Conservation (phyloP, 441 rosid species). For the Gossypium aridum region DNA sequence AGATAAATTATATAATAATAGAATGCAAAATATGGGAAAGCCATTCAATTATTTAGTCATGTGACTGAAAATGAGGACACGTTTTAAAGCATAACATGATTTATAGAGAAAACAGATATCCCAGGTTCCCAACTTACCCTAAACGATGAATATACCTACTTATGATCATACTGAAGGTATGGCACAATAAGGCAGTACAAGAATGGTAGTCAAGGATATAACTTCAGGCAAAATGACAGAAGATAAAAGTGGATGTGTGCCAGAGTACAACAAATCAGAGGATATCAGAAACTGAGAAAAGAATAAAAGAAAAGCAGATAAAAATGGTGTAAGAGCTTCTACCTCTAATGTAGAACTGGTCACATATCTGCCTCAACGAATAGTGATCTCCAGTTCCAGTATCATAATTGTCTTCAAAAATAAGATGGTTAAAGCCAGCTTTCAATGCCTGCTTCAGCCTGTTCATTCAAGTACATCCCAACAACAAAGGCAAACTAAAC, state of each 20-base stretch:
- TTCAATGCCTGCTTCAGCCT: slow-evolving; percentile 82
- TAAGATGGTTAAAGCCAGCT: slow-evolving; percentile 80
- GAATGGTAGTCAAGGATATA: neutral
- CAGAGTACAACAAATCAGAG: neutral
- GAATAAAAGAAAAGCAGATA: neutral
- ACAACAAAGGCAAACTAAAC: neutral
- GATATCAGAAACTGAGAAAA: slow-evolving; percentile 2
- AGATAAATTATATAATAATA: neutral
- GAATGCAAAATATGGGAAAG: neutral
- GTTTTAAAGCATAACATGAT: neutral
- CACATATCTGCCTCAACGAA: slow-evolving; percentile 94
- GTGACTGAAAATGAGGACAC: neutral
- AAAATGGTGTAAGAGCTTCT: neutral
- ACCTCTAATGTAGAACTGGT: slow-evolving; percentile 88
- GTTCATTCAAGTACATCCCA: slow-evolving; percentile 20
- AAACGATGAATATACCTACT: neutral
- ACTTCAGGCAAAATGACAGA: neutral
- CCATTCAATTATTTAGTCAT: neutral
- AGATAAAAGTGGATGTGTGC: neutral
- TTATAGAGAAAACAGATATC: neutral
- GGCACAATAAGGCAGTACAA: neutral
- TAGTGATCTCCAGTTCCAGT: slow-evolving; percentile 98
- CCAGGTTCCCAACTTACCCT: neutral
- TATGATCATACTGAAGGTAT: neutral
- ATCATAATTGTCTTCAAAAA: slow-evolving; percentile 96